Conservation (phyloP, 768 basidiomycete species). For the Kwoniella heveanensis region DNA sequence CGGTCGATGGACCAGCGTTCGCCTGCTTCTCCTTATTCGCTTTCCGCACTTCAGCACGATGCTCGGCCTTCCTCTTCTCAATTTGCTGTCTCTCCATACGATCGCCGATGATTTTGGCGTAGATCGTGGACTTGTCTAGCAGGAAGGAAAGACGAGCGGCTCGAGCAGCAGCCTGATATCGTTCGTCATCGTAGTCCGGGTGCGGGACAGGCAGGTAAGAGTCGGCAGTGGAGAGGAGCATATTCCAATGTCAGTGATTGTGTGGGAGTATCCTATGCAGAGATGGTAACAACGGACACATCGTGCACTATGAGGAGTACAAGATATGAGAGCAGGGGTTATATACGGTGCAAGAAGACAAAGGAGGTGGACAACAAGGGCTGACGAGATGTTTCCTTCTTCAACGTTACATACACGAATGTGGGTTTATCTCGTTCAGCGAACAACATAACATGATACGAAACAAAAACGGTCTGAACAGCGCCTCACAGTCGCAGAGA, state of each 20-base stretch:
- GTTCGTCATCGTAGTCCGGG: constrained; percentile 5
- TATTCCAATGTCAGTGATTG: not conserved
- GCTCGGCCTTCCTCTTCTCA: constrained; percentile 48
- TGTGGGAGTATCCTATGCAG: not conserved
- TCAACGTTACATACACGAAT: not conserved
- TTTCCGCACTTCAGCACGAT: constrained; percentile 37
- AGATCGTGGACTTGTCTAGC: constrained; percentile 75
- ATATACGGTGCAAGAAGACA: not conserved
- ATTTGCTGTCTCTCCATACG: constrained; percentile 66
- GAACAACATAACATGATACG: not conserved
- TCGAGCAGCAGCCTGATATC: constrained; percentile 37
- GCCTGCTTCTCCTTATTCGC: constrained; percentile 51
- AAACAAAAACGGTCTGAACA: too few species aligned
- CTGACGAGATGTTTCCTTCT: not conserved
- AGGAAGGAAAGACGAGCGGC: constrained; percentile 58
- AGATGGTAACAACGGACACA: not conserved
- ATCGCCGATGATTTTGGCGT: constrained; percentile 69
- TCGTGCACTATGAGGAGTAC: too few species aligned
- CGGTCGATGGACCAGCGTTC: constrained; percentile 4
- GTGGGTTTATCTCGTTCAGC: not conserved
- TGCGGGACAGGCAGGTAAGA: constrained; percentile 11
- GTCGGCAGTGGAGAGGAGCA: constrained; percentile 15
- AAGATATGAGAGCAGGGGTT: not conserved
- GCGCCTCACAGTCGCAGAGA: too few species aligned
- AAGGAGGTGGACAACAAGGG: not conserved